Evolutionary conservation across 1,284 basidiomycete species (phyloP), one percentile per base, ranked within the genome.

Genomic region (Cryptococcus deneoformans): DNA sequence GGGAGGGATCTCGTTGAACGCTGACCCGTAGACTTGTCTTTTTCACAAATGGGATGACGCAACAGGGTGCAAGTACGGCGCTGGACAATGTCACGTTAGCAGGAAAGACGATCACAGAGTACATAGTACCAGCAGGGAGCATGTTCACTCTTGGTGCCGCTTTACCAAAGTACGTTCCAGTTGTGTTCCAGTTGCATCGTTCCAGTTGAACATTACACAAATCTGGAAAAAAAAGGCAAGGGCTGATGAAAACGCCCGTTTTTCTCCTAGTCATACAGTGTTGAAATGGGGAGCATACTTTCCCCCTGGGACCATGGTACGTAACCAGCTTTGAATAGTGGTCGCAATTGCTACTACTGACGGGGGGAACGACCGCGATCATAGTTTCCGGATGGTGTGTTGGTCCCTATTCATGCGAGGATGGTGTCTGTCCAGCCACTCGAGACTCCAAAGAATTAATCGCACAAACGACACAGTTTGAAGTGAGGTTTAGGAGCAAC

Each of bases 351-450:
- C n/a, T n/a, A n/a, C n/a, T n/a, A n/a, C n/a, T n/a, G n/a, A n/a
- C n/a, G n/a, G n/a, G n/a, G n/a, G n/a, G n/a, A n/a, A n/a, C n/a
- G n/a, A n/a, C n/a, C n/a, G n/a, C n/a, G n/a, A n/a, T n/a, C n/a
- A n/a, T 46, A 70, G 70, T 70, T 71, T 44, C 68, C 68, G 5
- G 68, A 71, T 46, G 69, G 70, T 36, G 70, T 71, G 2, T 56
- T 72, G 14, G 68, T 69, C 5, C 69, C 69, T 0, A 72, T 72
- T 9, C 70, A 72, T 52, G 69, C 69, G 6, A 50, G 70, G 36
- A 70, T 72, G 69, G 70, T 72, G 0, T 67, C 64, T 6, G 70
- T 72, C 0, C 70, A 72, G 49, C 70, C 70, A 34, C 58, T 72
- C 12, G 40, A 62, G 46, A 71, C 66, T 4, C 29, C 29, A 29